Evolutionary conservation across 2,329 filamentous ascomycete genomes (phyloP).

Genomic region (Botrytis aclada): DNA sequence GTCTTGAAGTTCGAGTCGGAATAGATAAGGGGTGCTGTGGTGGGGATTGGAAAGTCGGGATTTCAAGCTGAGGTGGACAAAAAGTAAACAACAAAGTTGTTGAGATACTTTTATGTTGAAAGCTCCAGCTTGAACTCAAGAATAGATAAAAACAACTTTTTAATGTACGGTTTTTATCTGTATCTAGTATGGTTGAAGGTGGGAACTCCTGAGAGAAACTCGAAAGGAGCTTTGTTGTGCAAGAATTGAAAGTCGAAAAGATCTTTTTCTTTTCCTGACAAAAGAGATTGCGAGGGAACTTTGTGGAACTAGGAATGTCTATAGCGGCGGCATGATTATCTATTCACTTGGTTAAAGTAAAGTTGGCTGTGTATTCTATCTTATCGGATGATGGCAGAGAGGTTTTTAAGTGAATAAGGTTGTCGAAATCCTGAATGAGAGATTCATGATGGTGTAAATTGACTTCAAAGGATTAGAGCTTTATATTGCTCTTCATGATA

Average conservation of each 20-base stretch:
- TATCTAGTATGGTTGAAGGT: not conserved
- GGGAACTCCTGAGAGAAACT: not conserved
- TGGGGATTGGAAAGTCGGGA: not conserved
- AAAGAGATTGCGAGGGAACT: not conserved
- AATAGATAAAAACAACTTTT: not conserved
- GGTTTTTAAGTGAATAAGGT: not conserved
- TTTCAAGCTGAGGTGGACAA: not conserved
- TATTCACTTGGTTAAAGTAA: not conserved
- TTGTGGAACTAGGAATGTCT: not conserved
- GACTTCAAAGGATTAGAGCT: not conserved
- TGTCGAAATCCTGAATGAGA: not conserved
- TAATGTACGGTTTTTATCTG: not conserved
- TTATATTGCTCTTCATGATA: not conserved
- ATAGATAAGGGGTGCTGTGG: no score
- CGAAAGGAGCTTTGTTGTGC: not conserved
- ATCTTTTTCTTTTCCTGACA: not conserved
- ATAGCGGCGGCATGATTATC: not conserved
- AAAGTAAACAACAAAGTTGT: not conserved
- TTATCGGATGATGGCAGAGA: not conserved
- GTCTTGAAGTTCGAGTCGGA: not conserved
- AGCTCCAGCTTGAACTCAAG: not conserved
- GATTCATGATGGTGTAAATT: not conserved
- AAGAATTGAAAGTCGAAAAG: not conserved
- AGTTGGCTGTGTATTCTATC: not conserved
- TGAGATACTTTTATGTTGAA: not conserved